These are phyloP conservation scores for Lichtheimia hyalospora DNA, from an alignment of 371 early-diverging fungal species.

Conservation along the genomic window DNA sequence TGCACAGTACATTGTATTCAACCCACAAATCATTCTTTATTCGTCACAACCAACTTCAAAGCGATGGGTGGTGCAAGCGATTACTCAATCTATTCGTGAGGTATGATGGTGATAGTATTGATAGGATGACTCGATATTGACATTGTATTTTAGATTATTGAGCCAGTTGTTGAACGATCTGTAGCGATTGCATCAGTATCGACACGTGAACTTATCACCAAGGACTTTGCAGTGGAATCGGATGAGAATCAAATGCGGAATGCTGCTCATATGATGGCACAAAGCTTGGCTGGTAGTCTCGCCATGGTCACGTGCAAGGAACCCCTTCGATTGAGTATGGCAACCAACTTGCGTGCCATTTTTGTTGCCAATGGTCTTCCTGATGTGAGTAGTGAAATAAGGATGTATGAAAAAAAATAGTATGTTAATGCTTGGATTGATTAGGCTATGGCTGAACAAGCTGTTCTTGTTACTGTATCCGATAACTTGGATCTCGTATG, in stretches of 20 bases:
- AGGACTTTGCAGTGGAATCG: conserved; percentile 93
- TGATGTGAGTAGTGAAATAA: conserved; percentile 52
- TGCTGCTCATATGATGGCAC: conserved; percentile 93
- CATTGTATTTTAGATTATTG: conserved; percentile 48
- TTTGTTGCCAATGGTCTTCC: conserved; percentile 81
- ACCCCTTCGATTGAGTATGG: conserved; percentile 87
- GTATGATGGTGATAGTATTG: conserved; percentile 5
- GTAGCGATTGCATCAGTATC: conserved; percentile 90
- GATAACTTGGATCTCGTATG: conserved; percentile 94
- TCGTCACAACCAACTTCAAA: conserved; percentile 79
- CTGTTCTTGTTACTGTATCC: conserved; percentile 74
- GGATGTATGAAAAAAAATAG: neutral
- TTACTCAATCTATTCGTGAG: conserved; percentile 90
- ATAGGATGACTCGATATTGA: neutral
- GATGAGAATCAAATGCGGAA: conserved; percentile 90
- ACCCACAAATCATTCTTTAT: conserved; percentile 71
- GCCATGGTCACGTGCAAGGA: conserved; percentile 94
- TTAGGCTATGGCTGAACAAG: conserved; percentile 75
- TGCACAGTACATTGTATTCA: conserved; percentile 69
- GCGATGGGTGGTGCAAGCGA: conserved; percentile 83
- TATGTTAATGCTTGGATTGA: neutral
- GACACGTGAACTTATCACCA: conserved; percentile 85
- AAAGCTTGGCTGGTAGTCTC: conserved; percentile 76
- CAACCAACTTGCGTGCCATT: conserved; percentile 70
- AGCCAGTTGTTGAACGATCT: conserved; percentile 89